A percentile compares a stretch with the other conserved stretches of the same genome.
Evolutionary conservation across 306 rosid species (phyloP).

Genomic region (Mucuna pruriens): DNA sequence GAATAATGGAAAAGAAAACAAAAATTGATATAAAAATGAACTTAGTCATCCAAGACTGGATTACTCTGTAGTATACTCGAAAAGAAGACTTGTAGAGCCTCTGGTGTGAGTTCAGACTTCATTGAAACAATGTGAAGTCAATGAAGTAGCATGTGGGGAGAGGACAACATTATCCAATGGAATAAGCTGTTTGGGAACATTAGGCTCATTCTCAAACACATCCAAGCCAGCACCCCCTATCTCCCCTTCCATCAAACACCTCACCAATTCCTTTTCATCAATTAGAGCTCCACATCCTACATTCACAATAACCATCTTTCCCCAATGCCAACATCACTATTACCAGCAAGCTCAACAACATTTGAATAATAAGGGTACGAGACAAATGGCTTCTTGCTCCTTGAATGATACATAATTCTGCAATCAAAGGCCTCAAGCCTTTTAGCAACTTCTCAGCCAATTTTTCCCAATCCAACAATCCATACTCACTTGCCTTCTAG

Average conservation of each 20-base stretch:
- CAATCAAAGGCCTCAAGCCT: slow-evolving; percentile 54
- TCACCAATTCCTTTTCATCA: slow-evolving; percentile 52
- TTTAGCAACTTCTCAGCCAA: slow-evolving; percentile 50
- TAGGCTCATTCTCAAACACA: slow-evolving; percentile 62
- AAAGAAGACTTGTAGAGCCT: slow-evolving; percentile 55
- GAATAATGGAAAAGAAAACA: background rate
- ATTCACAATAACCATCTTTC: slow-evolving; percentile 52
- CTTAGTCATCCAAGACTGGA: slow-evolving; percentile 20
- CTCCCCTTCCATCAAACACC: slow-evolving; percentile 43
- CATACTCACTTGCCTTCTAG: slow-evolving; percentile 48
- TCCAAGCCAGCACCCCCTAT: slow-evolving; percentile 60
- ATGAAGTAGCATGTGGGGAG: slow-evolving; percentile 44
- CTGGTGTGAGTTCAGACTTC: background rate
- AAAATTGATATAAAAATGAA: background rate
- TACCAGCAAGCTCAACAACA: slow-evolving; percentile 38
- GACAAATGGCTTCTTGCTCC: slow-evolving; percentile 27
- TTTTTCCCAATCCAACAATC: slow-evolving; percentile 54
- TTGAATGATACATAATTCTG: slow-evolving; percentile 45
- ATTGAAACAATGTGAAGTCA: slow-evolving; percentile 19
- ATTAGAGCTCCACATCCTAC: slow-evolving; percentile 51
- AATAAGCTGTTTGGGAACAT: slow-evolving; percentile 43
- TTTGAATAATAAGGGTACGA: slow-evolving; percentile 43
- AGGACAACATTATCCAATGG: slow-evolving; percentile 55
- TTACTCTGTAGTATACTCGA: slow-evolving; percentile 39
- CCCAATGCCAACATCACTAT: slow-evolving; percentile 38